Evolutionary conservation across 257 asterid species (phyloP).

Genomic region (Nicotiana knightiana): DNA sequence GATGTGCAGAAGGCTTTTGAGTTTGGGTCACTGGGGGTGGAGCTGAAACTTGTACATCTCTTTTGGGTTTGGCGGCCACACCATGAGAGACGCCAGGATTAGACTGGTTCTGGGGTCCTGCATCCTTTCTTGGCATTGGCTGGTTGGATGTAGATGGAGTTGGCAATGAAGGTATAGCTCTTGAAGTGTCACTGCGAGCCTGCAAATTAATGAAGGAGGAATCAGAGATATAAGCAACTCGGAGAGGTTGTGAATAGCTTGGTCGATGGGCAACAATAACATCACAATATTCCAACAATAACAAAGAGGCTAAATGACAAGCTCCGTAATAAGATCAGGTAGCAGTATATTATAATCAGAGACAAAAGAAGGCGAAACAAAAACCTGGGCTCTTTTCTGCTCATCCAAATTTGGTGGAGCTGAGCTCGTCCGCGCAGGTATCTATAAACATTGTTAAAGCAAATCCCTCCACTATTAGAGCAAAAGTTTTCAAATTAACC

Average conservation of each 20-base stretch:
- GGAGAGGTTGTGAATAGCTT: background rate
- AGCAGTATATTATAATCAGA: background rate
- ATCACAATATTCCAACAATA: background rate
- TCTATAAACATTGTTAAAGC: constrained; percentile 29
- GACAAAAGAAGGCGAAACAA: constrained; percentile 14
- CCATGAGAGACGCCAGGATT: constrained; percentile 41
- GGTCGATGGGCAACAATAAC: background rate
- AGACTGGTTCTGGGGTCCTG: constrained; percentile 36
- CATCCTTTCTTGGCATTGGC: constrained; percentile 48
- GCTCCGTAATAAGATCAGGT: background rate
- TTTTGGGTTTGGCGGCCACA: constrained; percentile 39
- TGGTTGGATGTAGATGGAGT: constrained; percentile 57
- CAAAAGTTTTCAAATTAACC: background rate
- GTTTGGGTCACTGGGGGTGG: constrained; percentile 44
- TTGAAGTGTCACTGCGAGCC: constrained; percentile 52
- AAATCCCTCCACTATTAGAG: constrained; percentile 12
- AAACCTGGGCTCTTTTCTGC: constrained; percentile 85
- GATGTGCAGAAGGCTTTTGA: constrained; percentile 54
- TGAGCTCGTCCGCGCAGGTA: constrained; percentile 61
- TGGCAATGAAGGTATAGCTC: constrained; percentile 45
- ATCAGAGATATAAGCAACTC: background rate
- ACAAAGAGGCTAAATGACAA: background rate
- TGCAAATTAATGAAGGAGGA: constrained; percentile 20
- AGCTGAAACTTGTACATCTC: constrained; percentile 51
- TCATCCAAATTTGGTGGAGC: constrained; percentile 70